A percentile compares a stretch with the other conserved stretches of the same genome.
Conservation (phyloP, 192 early-diverging fungal species). For the Coemansia sp. region DNA sequence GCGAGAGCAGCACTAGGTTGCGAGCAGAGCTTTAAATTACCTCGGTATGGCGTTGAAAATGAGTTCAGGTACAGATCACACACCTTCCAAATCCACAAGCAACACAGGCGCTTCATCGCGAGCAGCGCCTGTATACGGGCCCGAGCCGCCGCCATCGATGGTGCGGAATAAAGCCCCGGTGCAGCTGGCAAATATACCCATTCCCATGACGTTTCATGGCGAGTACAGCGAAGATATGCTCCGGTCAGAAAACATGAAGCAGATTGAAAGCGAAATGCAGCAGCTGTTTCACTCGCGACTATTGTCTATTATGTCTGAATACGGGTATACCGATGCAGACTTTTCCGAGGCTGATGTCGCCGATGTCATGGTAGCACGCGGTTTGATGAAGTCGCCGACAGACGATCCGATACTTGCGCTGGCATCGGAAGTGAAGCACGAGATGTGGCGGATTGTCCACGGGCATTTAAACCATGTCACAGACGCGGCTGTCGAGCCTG, state of each 20-base stretch:
- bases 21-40: too few relatives aligned
- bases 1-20: too few relatives aligned
- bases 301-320: slow-evolving; percentile 29
- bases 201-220: slow-evolving; percentile 15
- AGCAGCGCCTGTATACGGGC: slow-evolving; percentile 28
- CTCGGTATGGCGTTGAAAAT: slow-evolving; percentile 11
- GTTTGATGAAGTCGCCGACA: slow-evolving; percentile 26
- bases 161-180: slow-evolving; percentile 14
- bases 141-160: slow-evolving; percentile 50
- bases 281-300: slow-evolving; percentile 32
- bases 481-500: slow-evolving; percentile 20
- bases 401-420: slow-evolving; percentile 36
- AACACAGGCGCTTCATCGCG: not conserved
- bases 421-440: slow-evolving; percentile 35
- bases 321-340: slow-evolving; percentile 24
- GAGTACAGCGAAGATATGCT: slow-evolving; percentile 13
- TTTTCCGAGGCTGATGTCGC: slow-evolving; percentile 32
- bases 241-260: slow-evolving; percentile 23
- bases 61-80: slow-evolving; percentile 2
- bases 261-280: slow-evolving; percentile 34
- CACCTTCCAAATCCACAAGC: not conserved
- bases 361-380: slow-evolving; percentile 28
- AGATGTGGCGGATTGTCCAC: slow-evolving; percentile 35
- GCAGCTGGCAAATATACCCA: slow-evolving; percentile 9
- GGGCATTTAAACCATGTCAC: slow-evolving; percentile 26